Evolutionary conservation across 768 basidiomycete genomes (phyloP), one percentile per base, ranked within the genome.

Genomic region (Cubamyces sp.): DNA sequence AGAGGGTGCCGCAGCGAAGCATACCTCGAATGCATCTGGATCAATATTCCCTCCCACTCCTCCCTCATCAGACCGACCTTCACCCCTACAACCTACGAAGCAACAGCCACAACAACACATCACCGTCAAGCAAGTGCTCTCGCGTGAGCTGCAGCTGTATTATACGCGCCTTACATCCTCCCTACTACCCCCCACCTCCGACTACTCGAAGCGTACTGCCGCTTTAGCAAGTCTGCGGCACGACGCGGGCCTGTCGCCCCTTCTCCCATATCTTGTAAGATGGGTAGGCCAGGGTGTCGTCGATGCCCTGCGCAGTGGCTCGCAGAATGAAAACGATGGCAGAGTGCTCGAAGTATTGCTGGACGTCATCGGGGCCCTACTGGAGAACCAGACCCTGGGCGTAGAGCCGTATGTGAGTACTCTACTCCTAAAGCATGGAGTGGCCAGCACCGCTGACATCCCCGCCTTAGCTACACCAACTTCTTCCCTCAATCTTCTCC

Each of bases 281-380:
- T 99, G 97, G 97, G 84, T 96, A 0, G 92, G 90, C 16, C 95
- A 98, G 71, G 90, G 93, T 41, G 90, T 94, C 1, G 87, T 91
- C 15, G 78, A 78, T 7, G 85, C 84, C 0, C 74, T 94, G 45
- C 74, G 73, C 54, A 76, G 79, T 37, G 79, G 76, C 11, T 54
- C 70, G 12, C 84, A 88, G 61, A 78, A 77, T 19, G 90, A 91
- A 60, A 77, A 75, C 55, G 87, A 94, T 62, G 87, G 92, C 14
- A 80, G 81, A 61, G 80, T 87, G 7, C 79, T 99, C 2, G 92
- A 92, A 64, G 87, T 94, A 28, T 77, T 94, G 62, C 76, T 98
- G 63, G 92, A 94, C 64, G 92, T 93, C 18, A 86, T 94, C 45
- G 82, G 88, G 61, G 92, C 94, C 2, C 79, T 98, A 15, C 76